Conservation (phyloP, 108 stramenopile species). For the Phaeodactylum tricornutum region DNA sequence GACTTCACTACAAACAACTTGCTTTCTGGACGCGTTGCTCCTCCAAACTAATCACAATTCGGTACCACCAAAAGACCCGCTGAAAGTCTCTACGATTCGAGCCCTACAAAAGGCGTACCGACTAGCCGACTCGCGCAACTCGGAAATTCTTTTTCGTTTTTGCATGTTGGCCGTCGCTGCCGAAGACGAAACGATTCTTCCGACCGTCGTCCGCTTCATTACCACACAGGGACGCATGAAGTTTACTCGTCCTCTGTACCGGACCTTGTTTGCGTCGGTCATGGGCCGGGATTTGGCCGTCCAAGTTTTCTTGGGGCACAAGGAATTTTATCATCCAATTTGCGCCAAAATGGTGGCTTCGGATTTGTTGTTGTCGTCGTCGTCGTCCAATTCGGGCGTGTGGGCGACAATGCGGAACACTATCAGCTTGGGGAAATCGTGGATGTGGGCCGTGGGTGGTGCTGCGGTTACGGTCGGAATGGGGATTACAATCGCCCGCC, state of each 20-base stretch:
- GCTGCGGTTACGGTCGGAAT: no score
- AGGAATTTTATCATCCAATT: slow-evolving; percentile 92
- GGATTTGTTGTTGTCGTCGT: slow-evolving; percentile 55
- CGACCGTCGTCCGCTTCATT: slow-evolving; percentile 74
- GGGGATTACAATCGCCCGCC: no score
- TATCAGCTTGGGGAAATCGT: no score
- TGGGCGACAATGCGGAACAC: no score
- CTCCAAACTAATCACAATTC: slow-evolving; percentile 27
- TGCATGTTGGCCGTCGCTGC: slow-evolving; percentile 73
- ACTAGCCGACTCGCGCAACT: slow-evolving; percentile 59
- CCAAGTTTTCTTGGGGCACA: slow-evolving; percentile 70
- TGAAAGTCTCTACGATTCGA: slow-evolving; percentile 42
- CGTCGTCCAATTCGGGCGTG: no score
- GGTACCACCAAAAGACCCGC: slow-evolving; percentile 17
- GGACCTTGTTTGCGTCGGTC: slow-evolving; percentile 52
- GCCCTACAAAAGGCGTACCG: slow-evolving; percentile 65
- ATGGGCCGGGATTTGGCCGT: slow-evolving; percentile 64
- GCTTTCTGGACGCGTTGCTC: slow-evolving; percentile 72
- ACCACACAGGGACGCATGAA: slow-evolving; percentile 98
- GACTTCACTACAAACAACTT: slow-evolving; percentile 74
- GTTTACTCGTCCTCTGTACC: slow-evolving; percentile 89
- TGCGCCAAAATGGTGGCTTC: slow-evolving; percentile 85
- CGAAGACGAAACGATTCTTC: slow-evolving; percentile 56
- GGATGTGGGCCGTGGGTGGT: no score
- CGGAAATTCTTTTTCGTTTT: slow-evolving; percentile 89